These are phyloP conservation scores for Leccinum solheimii DNA, from an alignment of 1,284 basidiomycete species.

Conservation along the genomic window DNA sequence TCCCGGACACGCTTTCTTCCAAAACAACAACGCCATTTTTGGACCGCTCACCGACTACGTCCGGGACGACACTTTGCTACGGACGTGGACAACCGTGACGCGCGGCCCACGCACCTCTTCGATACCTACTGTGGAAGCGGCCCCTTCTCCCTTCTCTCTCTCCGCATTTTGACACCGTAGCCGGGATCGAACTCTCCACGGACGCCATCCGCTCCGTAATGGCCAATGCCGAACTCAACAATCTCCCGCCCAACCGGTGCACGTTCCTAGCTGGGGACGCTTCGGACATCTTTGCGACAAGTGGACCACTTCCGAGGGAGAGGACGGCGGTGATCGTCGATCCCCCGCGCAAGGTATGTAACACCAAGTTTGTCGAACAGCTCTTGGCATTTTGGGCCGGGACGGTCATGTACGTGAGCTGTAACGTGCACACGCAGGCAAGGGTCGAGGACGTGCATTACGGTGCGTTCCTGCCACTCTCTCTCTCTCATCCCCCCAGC, in stretches of 20 bases:
- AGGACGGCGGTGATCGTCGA: slow-evolving; percentile 79
- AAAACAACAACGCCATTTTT: slow-evolving; percentile 96
- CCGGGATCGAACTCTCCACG: slow-evolving; percentile 85
- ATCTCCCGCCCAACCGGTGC: slow-evolving; percentile 39
- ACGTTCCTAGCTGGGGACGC: slow-evolving; percentile 72
- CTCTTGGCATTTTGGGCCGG: slow-evolving; percentile 69
- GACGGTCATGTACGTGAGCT: slow-evolving; percentile 88
- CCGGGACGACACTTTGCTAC: slow-evolving; percentile 63
- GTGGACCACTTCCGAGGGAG: slow-evolving; percentile 68
- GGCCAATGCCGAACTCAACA: slow-evolving; percentile 80
- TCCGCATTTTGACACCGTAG: slow-evolving; percentile 73
- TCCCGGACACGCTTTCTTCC: slow-evolving; percentile 90
- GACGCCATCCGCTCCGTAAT: slow-evolving; percentile 82
- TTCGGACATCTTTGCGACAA: slow-evolving; percentile 60
- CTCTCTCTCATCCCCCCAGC: too few relatives aligned
- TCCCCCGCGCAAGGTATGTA: slow-evolving; percentile 90
- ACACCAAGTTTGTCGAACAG: slow-evolving; percentile 80
- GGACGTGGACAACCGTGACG: slow-evolving; percentile 1
- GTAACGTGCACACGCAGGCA: slow-evolving; percentile 90
- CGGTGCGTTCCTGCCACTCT: too few relatives aligned
- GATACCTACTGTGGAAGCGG: slow-evolving; percentile 93
- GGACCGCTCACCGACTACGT: slow-evolving; percentile 83
- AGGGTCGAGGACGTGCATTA: slow-evolving; percentile 39
- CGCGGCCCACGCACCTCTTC: slow-evolving; percentile 75
- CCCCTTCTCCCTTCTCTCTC: slow-evolving; percentile 89